Evolutionary conservation across 2,329 filamentous ascomycete species (phyloP), one percentile per base, ranked within the genome.

Genomic region (Cordyceps javanica): DNA sequence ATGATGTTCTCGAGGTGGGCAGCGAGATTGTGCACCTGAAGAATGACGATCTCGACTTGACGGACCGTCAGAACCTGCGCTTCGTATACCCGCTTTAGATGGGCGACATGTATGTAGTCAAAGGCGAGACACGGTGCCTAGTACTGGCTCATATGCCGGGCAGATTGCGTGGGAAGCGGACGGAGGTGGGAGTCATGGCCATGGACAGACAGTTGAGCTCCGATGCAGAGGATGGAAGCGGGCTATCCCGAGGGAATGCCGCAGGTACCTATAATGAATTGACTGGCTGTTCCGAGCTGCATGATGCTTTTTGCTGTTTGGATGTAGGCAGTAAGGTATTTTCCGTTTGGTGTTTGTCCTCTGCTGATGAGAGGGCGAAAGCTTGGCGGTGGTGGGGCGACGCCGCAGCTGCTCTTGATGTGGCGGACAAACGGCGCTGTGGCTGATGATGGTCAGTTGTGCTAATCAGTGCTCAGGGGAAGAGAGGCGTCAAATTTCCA

Each of bases 21-120:
- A 58, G 58, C 41, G 46, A 61, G 26, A 57, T 64, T 48, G 42
- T 65, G 25, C 54, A 60, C 14, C 46, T 64, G 11, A 59, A 58
- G 16, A 57, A 61, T 14, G 41, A 59, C 10, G 62, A 64, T 56
- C 38, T 63, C 26, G 62, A 64, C 34, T 51, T 56, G 21, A 65
- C 62, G 4, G 63, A 65, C 45, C 49, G 60, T 16, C 56, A 64
- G 46, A 61, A 65, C 34, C 39, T 64, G 25, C 52, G 60, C 16
- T 65, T 65, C 28, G 57, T 63, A 25, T 64, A 65, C 46, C 63
- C 63, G 1, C 61, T 77, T 73, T 25, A 77, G 49, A 16, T 9
- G 19, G 4, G 21, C 21, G 21, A 13, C n/a, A 19, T 28, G 34
- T 16, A 34, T 34, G 34, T n/a, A 25, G 38, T 9, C n/a, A 23